Conservation (phyloP, 1,139 yeast genomes). For the Pichia kudriavzevii region DNA sequence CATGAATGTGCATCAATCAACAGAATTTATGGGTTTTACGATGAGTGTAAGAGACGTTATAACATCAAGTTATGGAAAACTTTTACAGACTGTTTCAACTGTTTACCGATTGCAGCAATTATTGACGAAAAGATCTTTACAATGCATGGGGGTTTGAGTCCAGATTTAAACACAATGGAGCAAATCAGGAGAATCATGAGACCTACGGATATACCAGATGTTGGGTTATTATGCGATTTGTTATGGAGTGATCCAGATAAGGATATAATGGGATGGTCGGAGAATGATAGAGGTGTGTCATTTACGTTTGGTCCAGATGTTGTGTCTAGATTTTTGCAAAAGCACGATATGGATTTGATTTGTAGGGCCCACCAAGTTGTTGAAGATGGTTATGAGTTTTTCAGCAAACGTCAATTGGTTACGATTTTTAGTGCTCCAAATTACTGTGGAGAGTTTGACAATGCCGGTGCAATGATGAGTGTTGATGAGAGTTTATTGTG, state of each 20-base stretch:
- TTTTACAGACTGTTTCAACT: constrained; percentile 95
- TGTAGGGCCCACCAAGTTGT: constrained; percentile 99
- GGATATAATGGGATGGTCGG: constrained; percentile 97
- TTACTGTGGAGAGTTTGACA: constrained; percentile 97
- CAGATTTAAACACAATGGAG: constrained; percentile 95
- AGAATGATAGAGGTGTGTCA: constrained; percentile 96
- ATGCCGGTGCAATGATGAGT: constrained; percentile 99
- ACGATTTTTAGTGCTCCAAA: constrained; percentile 95
- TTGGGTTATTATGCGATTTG: constrained; percentile 89
- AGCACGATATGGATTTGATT: constrained; percentile 93
- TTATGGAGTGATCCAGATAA: constrained; percentile 98
- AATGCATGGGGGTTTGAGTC: constrained; percentile 98
- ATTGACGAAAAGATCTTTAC: constrained; percentile 96
- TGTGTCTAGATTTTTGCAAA: constrained; percentile 86
- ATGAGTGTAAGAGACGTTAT: constrained; percentile 95
- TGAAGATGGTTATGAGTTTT: constrained; percentile 97
- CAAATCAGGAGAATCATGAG: constrained; percentile 98
- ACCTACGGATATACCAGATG: constrained; percentile 98
- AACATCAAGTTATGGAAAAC: constrained; percentile 97
- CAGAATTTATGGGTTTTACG: constrained; percentile 95
- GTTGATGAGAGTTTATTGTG: constrained; percentile 93
- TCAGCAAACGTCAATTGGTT: constrained; percentile 89
- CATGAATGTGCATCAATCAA: constrained; percentile 97
- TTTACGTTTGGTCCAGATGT: constrained; percentile 98
- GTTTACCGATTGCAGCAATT: constrained; percentile 96